Evolutionary conservation across 768 basidiomycete genomes (phyloP).

Genomic region (Lactifluus volemus): DNA sequence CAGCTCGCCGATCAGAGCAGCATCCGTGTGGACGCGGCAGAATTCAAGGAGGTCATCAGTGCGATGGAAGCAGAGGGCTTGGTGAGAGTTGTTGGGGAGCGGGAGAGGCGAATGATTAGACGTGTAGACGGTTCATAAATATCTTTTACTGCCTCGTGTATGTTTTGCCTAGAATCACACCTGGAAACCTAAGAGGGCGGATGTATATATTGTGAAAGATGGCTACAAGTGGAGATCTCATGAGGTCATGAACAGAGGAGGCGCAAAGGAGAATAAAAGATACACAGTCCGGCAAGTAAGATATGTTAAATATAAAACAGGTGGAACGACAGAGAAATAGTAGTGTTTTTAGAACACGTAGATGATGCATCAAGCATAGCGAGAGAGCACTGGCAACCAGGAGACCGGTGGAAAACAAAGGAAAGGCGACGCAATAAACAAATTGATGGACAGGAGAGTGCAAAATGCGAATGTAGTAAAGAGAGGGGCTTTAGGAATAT

Average conservation of each 20-base stretch:
- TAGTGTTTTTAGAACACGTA: neutral
- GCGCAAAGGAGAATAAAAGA: neutral
- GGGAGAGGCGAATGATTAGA: conserved; percentile 75
- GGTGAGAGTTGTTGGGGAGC: conserved; percentile 79
- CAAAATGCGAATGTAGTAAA: neutral
- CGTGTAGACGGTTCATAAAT: conserved; percentile 41
- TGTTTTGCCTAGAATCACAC: neutral
- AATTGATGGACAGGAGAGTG: neutral
- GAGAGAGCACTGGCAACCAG: neutral
- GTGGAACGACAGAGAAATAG: neutral
- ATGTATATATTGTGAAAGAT: conserved; percentile 8
- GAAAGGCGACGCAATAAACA: neutral
- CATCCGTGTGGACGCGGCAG: conserved; percentile 65
- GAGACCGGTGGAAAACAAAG: neutral
- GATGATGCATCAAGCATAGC: conserved; percentile 4
- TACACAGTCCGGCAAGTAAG: conserved; percentile 12
- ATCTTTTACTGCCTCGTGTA: too few species aligned
- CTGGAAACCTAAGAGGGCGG: neutral
- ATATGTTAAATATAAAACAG: conserved; percentile 15
- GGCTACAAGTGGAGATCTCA: conserved; percentile 9
- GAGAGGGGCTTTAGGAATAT: neutral
- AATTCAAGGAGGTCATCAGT: conserved; percentile 76
- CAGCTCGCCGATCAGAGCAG: conserved; percentile 77
- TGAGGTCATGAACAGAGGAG: conserved; percentile 1
- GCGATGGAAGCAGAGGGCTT: conserved; percentile 78